These are phyloP conservation scores for Alternaria longipes DNA, from an alignment of 2,329 filamentous ascomycete species.

Conservation along the genomic window DNA sequence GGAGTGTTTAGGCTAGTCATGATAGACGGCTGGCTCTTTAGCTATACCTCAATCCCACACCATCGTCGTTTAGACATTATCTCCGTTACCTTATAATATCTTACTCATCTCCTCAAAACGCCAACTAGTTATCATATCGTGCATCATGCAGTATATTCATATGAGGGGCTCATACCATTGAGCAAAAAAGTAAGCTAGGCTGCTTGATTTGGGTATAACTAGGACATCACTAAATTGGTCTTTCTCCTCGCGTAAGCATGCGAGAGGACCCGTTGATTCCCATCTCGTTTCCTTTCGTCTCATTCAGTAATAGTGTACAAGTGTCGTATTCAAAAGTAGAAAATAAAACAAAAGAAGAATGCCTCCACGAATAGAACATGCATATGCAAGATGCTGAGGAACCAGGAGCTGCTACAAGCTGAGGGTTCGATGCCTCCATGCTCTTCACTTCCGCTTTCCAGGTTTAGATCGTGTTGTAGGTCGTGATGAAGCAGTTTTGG, in stretches of 20 bases:
- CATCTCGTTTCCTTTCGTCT: neutral
- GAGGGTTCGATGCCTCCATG: neutral
- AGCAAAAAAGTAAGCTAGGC: neutral
- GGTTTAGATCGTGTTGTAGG: constrained; percentile 18
- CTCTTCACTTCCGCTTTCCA: neutral
- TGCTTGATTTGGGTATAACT: neutral
- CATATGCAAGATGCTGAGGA: neutral
- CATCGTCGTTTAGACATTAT: neutral
- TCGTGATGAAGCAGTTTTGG: constrained; percentile 30
- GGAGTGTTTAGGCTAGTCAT: neutral
- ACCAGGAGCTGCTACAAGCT: neutral
- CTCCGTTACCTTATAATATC: neutral
- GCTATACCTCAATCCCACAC: neutral
- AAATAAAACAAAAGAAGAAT: neutral
- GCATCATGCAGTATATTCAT: neutral
- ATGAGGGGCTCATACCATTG: neutral
- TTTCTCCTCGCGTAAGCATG: neutral
- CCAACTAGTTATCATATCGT: neutral
- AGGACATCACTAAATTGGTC: neutral
- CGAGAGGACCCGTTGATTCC: neutral
- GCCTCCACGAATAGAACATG: neutral
- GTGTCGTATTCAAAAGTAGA: neutral
- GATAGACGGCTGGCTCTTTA: neutral
- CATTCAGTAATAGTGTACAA: neutral
- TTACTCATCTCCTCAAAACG: neutral